Conservation (phyloP, 2,329 filamentous ascomycete species). For the Epichloe scottii region DNA sequence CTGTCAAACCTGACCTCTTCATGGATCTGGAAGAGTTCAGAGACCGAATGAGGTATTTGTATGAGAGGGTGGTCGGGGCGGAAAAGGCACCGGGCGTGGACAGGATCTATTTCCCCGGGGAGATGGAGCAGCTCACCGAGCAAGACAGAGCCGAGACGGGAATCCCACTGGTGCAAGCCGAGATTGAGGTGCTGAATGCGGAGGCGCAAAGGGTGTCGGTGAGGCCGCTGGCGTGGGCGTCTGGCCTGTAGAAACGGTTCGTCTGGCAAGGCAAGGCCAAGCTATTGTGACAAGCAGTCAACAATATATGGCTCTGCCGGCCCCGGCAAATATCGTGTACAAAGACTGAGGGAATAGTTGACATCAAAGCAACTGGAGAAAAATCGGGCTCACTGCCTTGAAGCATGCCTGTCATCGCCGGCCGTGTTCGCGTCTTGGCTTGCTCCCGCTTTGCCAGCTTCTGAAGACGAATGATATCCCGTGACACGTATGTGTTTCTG, state of each 20-base stretch:
- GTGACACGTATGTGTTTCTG: too few species aligned
- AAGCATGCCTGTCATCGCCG: too few species aligned
- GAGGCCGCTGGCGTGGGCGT: background rate
- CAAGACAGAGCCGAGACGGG: conserved; percentile 38
- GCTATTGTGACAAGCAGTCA: too few species aligned
- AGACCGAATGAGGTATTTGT: conserved; percentile 43
- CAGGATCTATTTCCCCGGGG: conserved; percentile 48
- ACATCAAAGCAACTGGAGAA: too few species aligned
- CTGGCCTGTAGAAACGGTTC: background rate
- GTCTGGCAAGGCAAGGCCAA: too few species aligned
- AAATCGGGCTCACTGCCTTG: too few species aligned
- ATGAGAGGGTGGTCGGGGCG: conserved; percentile 38
- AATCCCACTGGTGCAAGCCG: conserved; percentile 45
- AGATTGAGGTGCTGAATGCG: conserved; percentile 41
- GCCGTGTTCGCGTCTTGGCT: too few species aligned
- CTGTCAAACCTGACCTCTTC: conserved; percentile 64
- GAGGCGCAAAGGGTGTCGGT: conserved; percentile 36
- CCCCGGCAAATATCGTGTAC: too few species aligned
- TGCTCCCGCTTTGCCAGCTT: too few species aligned
- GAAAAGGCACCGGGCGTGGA: conserved; percentile 44
- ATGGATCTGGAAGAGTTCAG: conserved; percentile 59
- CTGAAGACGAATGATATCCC: too few species aligned
- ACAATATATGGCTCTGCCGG: too few species aligned
- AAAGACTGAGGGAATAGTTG: too few species aligned
- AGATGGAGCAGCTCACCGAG: conserved; percentile 46